Evolutionary conservation across 2,329 filamentous ascomycete genomes (phyloP).

Genomic region (Hansfordia pulvinata): DNA sequence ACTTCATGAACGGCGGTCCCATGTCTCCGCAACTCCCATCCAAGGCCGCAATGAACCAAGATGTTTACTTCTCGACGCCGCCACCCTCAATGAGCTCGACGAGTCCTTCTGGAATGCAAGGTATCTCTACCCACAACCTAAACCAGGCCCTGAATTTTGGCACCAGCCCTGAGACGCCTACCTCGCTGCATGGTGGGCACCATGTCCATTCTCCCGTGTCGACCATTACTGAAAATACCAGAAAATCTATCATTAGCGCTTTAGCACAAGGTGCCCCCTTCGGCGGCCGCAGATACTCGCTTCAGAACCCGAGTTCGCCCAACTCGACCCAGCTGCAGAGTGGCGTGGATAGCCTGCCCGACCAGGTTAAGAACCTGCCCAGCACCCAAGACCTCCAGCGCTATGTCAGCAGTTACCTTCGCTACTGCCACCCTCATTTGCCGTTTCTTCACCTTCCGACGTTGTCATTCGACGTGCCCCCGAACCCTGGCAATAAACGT

Average conservation of each 20-base stretch:
- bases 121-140: conserved; percentile 45
- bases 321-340: conserved; percentile 36
- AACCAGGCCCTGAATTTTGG: conserved; percentile 53
- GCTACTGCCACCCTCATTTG: conserved; percentile 85
- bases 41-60: conserved; percentile 57
- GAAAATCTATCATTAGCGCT: conserved; percentile 45
- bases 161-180: conserved; percentile 56
- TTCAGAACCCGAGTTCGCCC: conserved; percentile 39
- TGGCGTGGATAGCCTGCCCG: conserved; percentile 32
- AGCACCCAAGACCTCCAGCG: conserved; percentile 77
- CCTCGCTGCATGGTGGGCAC: conserved; percentile 54
- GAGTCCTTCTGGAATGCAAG: conserved; percentile 58
- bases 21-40: conserved; percentile 65
- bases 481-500: conserved; percentile 49
- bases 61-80: conserved; percentile 68
- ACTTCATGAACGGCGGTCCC: conserved; percentile 58
- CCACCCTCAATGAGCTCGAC: conserved; percentile 61
- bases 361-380: conserved; percentile 49
- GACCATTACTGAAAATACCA: conserved; percentile 52
- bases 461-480: conserved; percentile 72
- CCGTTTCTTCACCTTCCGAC: conserved; percentile 92
- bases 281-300: conserved; percentile 51
- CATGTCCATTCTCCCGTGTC: conserved; percentile 44
- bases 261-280: conserved; percentile 42
- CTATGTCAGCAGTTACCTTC: conserved; percentile 81